Conservation (phyloP, 106 monocot species). For the Platanthera guangdongensis region DNA sequence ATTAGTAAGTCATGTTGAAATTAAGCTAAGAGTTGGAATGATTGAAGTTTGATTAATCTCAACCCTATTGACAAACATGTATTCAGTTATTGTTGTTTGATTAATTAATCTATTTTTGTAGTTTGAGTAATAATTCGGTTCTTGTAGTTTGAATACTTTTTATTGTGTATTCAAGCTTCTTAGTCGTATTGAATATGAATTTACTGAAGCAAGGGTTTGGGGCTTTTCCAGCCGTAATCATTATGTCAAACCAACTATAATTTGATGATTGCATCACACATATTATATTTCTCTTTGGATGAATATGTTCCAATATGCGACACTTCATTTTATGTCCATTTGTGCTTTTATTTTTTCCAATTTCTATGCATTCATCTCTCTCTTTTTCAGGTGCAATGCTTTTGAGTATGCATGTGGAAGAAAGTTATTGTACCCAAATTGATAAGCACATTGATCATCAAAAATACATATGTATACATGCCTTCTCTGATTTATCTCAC, state of each 20-base stretch:
- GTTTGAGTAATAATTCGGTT: background rate
- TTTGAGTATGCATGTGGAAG: conserved; percentile 1
- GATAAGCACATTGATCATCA: conserved; percentile 20
- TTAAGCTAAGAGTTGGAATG: background rate
- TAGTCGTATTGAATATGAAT: background rate
- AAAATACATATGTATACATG: conserved; percentile 47
- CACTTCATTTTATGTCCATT: background rate
- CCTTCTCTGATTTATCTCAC: conserved; percentile 74
- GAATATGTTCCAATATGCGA: background rate
- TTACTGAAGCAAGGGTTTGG: background rate
- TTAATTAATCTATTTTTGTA: background rate
- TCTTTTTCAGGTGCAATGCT: conserved; percentile 8
- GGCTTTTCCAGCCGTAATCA: background rate
- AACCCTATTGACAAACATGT: background rate
- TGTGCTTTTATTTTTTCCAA: background rate
- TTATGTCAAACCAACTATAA: background rate
- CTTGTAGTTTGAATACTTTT: background rate
- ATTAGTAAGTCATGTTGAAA: background rate
- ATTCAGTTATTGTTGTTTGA: background rate
- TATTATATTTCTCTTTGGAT: background rate
- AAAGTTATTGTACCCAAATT: conserved; percentile 4
- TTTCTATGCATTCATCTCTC: background rate
- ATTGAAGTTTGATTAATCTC: background rate
- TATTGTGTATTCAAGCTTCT: background rate
- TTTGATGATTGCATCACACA: background rate